phyloP scores from a whole-genome alignment of 2,329 filamentous ascomycete species.

The Myrmaecium sp. region DNA sequence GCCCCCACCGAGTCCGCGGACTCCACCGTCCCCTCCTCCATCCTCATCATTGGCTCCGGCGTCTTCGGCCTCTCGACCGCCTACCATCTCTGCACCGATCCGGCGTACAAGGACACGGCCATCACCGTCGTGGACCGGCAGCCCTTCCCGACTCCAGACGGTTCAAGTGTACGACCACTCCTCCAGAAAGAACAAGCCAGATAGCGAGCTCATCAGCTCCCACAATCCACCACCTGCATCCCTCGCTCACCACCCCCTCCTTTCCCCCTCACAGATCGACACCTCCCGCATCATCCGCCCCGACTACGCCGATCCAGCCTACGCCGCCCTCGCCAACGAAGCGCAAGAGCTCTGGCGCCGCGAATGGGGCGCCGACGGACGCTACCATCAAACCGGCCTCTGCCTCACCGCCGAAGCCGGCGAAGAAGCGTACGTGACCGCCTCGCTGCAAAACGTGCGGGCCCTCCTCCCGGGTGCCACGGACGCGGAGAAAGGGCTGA shows the following conservation, averaged over 20 bases:
- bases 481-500: constrained; percentile 12
- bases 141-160: constrained; percentile 40
- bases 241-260: constrained; percentile 1
- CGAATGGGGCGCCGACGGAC: constrained; percentile 43
- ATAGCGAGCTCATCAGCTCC: not conserved
- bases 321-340: constrained; percentile 53
- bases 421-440: constrained; percentile 23
- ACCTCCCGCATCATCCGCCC: constrained; percentile 45
- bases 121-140: constrained; percentile 43
- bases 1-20: constrained; percentile 6
- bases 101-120: constrained; percentile 30
- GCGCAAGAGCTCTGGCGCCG: constrained; percentile 56
- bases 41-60: constrained; percentile 34
- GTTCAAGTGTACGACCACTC: constrained; percentile 29
- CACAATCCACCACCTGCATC: constrained; percentile 1
- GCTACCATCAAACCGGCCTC: constrained; percentile 56
- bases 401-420: constrained; percentile 42
- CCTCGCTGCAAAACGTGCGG: constrained; percentile 18
- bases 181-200: too few species aligned
- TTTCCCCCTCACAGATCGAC: constrained; percentile 27
- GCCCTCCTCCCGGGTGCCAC: constrained; percentile 19
- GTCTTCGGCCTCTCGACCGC: constrained; percentile 48
- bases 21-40: constrained; percentile 21
- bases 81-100: constrained; percentile 48
- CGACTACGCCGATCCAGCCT: constrained; percentile 70